Evolutionary conservation across 495 filamentous ascomycete species (phyloP).

Genomic region (Podospora sp.): DNA sequence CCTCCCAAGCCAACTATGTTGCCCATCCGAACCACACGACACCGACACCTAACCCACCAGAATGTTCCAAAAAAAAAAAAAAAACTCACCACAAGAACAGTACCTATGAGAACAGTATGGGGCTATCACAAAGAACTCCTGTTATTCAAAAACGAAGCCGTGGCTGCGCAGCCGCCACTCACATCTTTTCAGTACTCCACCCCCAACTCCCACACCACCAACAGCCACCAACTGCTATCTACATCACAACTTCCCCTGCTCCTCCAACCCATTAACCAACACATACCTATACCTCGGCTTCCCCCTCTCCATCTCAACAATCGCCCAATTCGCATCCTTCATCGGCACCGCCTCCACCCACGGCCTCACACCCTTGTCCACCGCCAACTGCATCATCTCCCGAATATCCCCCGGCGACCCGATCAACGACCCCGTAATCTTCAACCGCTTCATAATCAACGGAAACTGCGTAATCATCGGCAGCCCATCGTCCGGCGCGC

Average conservation of each 20-base stretch:
- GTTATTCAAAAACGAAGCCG: no score
- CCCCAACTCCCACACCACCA: no score
- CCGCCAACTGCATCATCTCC: slow-evolving; percentile 79
- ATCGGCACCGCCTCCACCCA: slow-evolving; percentile 74
- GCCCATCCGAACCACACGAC: no score
- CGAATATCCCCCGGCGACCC: slow-evolving; percentile 73
- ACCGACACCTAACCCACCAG: no score
- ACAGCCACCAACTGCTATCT: background rate
- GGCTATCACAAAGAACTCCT: no score
- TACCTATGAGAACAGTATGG: no score
- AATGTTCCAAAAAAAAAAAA: no score
- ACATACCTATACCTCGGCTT: slow-evolving; percentile 77
- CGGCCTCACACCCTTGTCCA: slow-evolving; percentile 69
- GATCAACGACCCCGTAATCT: slow-evolving; percentile 73
- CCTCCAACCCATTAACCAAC: slow-evolving; percentile 61
- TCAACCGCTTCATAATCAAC: slow-evolving; percentile 70
- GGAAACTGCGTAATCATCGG: slow-evolving; percentile 64
- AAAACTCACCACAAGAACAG: no score
- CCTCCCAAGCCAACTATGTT: no score
- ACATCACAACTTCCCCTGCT: background rate
- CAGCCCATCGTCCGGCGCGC: slow-evolving; percentile 52
- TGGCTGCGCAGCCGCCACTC: no score
- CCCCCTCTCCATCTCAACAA: slow-evolving; percentile 69
- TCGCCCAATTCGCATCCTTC: slow-evolving; percentile 69
- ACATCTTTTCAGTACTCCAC: no score